phyloP scores from a whole-genome alignment of 2,329 filamentous ascomycete species.

The Aspergillus oerlinghausenensis region DNA sequence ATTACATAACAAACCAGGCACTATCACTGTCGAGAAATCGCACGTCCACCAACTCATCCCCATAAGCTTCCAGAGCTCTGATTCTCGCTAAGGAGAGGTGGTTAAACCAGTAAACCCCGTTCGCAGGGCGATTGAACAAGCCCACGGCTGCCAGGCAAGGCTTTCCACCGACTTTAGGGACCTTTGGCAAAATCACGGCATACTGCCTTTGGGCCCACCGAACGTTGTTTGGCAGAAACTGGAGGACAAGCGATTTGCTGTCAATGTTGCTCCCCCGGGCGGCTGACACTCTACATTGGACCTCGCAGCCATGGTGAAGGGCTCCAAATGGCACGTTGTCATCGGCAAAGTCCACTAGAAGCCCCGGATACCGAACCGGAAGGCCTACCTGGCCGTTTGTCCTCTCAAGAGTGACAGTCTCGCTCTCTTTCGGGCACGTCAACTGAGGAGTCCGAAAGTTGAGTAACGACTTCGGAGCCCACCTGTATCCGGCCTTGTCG shows the following conservation, averaged over 20 bases:
- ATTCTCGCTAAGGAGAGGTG: neutral
- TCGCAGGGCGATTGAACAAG: neutral
- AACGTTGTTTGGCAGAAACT: constrained; percentile 7
- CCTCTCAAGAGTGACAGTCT: neutral
- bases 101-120: neutral
- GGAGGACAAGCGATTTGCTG: constrained; percentile 7
- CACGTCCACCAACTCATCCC: no score
- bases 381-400: neutral
- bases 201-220: constrained; percentile 6
- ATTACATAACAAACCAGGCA: no score
- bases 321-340: constrained; percentile 4
- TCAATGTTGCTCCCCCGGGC: neutral
- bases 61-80: no score
- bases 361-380: neutral
- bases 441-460: constrained; percentile 6
- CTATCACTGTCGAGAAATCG: no score
- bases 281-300: neutral
- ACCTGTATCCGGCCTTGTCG: constrained; percentile 3
- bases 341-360: neutral
- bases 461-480: constrained; percentile 12
- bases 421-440: neutral
- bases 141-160: constrained; percentile 2
- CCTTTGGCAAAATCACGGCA: constrained; percentile 6
- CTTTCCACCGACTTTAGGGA: neutral
- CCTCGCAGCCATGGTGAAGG: constrained; percentile 4